Evolutionary conservation across 148 eudicot genomes (phyloP).

Genomic region (Nepenthes gracilis): DNA sequence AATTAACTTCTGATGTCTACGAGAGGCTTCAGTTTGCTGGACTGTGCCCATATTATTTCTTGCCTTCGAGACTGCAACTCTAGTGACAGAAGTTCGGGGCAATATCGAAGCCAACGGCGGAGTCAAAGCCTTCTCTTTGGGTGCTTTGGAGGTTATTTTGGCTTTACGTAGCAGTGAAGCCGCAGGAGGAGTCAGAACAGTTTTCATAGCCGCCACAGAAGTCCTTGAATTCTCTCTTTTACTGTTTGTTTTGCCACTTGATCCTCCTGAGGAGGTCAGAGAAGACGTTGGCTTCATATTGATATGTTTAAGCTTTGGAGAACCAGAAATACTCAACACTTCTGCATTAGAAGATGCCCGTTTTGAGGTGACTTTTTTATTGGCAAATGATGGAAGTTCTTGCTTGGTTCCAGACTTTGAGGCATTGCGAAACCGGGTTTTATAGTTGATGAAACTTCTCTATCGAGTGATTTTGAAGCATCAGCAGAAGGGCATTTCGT

Average conservation of each 20-base stretch:
- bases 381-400: constrained; percentile 21
- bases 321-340: constrained; percentile 13
- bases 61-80: constrained; percentile 11
- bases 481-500: not conserved
- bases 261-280: constrained; percentile 9
- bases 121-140: constrained; percentile 17
- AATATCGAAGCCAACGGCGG: constrained; percentile 14
- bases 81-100: constrained; percentile 11
- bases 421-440: constrained; percentile 11
- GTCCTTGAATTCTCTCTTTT: constrained; percentile 15
- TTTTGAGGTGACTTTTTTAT: constrained; percentile 12
- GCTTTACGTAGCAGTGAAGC: constrained; percentile 16
- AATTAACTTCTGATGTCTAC: constrained; percentile 19
- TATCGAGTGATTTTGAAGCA: constrained; percentile 1
- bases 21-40: constrained; percentile 14
- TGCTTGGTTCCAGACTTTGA: constrained; percentile 20
- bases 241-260: constrained; percentile 12
- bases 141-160: constrained; percentile 19
- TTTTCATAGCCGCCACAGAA: constrained; percentile 20
- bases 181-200: constrained; percentile 12
- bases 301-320: constrained; percentile 9
- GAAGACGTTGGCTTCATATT: constrained; percentile 22
- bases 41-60: constrained; percentile 15
- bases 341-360: constrained; percentile 13
- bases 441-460: constrained; percentile 3